Evolutionary conservation across 2,329 filamentous ascomycete genomes (phyloP).

Genomic region (Pseudopyricularia cyperi): DNA sequence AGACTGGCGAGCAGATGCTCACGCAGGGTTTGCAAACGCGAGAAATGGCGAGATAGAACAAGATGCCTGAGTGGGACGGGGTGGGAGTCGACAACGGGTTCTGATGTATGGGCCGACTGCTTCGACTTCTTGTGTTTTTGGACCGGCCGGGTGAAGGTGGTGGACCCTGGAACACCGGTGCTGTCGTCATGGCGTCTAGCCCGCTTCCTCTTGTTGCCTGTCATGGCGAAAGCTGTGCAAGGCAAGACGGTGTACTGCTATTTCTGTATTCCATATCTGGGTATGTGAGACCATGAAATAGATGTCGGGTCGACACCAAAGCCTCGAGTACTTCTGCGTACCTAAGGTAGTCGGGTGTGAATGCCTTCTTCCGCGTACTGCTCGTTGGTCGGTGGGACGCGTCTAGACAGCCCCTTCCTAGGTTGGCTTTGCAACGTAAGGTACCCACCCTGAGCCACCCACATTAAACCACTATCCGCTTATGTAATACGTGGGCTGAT

Average conservation of each 20-base stretch:
- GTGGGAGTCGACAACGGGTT: not conserved
- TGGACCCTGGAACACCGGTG: not conserved
- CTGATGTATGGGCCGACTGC: not conserved
- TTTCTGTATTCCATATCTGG: not conserved
- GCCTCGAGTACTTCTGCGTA: not conserved
- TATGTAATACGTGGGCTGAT: no score
- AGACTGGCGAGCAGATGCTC: conserved; percentile 56
- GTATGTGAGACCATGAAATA: not conserved
- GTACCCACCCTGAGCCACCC: no score
- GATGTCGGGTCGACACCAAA: not conserved
- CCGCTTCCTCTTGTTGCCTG: not conserved
- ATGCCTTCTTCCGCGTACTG: no score
- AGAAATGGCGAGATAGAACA: conserved; percentile 58
- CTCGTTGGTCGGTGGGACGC: no score
- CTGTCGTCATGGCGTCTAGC: not conserved
- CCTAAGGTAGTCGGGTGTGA: not conserved
- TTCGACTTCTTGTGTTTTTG: conserved; percentile 9
- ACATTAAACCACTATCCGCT: no score
- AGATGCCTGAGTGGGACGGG: conserved; percentile 30
- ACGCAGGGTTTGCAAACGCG: conserved; percentile 51
- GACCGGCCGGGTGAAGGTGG: conserved; percentile 5
- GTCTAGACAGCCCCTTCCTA: no score
- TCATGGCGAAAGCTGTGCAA: not conserved
- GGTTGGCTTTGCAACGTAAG: no score
- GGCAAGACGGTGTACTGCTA: not conserved